Conservation (phyloP, 108 stramenopile species). For the Discostella pseudostelligera region DNA sequence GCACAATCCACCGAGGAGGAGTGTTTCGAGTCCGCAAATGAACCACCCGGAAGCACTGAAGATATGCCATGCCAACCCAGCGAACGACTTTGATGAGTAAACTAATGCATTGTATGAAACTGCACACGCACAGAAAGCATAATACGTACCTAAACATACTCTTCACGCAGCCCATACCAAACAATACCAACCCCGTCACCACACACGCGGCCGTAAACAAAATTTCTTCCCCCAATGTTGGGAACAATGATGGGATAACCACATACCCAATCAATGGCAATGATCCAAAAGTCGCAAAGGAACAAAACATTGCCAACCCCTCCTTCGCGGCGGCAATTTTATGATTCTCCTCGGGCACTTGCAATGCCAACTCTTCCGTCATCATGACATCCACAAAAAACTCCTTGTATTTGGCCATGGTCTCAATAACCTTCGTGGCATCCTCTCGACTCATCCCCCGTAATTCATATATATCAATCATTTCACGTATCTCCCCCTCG, state of each 20-base stretch:
- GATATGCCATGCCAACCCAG: background rate
- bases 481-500: conserved; percentile 92
- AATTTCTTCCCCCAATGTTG: conserved; percentile 46
- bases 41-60: conserved; percentile 73
- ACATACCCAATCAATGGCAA: conserved; percentile 90
- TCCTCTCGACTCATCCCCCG: conserved; percentile 81
- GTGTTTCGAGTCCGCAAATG: conserved; percentile 82
- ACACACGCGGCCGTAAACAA: conserved; percentile 81
- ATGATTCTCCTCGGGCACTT: conserved; percentile 90
- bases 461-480: conserved; percentile 87
- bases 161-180: conserved; percentile 88
- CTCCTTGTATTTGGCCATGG: conserved; percentile 93
- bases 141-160: conserved; percentile 81
- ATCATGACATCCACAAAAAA: conserved; percentile 99
- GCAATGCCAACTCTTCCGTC: conserved; percentile 92
- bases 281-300: conserved; percentile 88
- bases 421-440: conserved; percentile 81
- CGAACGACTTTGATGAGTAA: no score
- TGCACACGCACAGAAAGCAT: no score
- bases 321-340: conserved; percentile 86
- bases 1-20: conserved; percentile 89
- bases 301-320: conserved; percentile 90
- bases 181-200: conserved; percentile 81
- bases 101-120: no score
- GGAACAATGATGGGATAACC: conserved; percentile 68